Evolutionary conservation across 23 red algal species (phyloP), one percentile per base, ranked within the genome.

Genomic region (Pyropia haitanensis): DNA sequence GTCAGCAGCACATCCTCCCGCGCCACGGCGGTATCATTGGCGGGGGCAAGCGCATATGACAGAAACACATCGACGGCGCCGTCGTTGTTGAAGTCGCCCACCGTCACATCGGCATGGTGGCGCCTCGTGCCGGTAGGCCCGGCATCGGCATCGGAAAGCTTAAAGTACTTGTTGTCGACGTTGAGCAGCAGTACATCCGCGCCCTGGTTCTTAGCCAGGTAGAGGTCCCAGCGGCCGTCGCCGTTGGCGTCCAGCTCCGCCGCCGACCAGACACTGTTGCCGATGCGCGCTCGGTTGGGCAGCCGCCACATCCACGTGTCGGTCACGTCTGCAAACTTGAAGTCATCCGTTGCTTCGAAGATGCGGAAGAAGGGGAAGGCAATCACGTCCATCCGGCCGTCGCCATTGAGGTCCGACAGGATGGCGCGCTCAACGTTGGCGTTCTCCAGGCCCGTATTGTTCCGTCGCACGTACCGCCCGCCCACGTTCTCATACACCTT

Each of bases 61-160:
- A 83, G 60, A 23, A 71, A 49, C 30, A 87, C 20, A 34, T 87
- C 82, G 63, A 87, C 55, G 50, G 64, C 71, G 6, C 82, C 82
- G 16, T 87, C 82, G 34, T 87, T 87, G 71, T 87, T 87, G 48
- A 87, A 87, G 24, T 87, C 82, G 16, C 82, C 82, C 27, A 60
- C 46, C 20, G 79, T 83, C 56, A 83, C 79, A 2, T 68, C 77
- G 3, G 49, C 39, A 9, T 46, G 21, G 14, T 28, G 18, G 17
- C 16, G 9, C 2, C 56, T 82, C 2, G 33, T 18, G 12, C 53
- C 34, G 7, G 77, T 56, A 15, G 71, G 49, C 1, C 77, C 64
- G 48, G 50, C 65, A 18, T 48, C 14, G n/a, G 23, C 29, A 5
- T 26, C n/a, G 10, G 39, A 46, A 7, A 71, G 56, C 5, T 72